A percentile compares a stretch with the other conserved stretches of the same genome.
Evolutionary conservation across 768 basidiomycete species (phyloP).

Genomic region (Leccinum sublutescens): DNA sequence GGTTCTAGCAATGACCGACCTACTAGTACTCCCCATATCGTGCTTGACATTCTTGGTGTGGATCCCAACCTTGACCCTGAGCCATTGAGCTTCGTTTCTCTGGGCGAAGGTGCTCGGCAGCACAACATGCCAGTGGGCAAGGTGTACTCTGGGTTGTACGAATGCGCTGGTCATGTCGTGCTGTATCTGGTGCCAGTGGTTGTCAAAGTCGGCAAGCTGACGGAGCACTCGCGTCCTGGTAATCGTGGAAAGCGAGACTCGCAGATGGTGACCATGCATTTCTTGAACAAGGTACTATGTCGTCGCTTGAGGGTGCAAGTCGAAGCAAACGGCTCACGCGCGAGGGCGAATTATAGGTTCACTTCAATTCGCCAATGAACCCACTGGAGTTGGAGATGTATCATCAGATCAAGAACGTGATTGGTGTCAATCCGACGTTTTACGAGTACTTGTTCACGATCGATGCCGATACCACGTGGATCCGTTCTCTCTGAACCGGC

Average conservation of each 20-base stretch:
- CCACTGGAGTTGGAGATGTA: slow-evolving; percentile 98
- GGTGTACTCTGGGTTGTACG: slow-evolving; percentile 94
- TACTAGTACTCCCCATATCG: slow-evolving; percentile 94
- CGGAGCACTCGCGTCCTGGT: slow-evolving; percentile 88
- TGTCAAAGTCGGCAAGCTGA: slow-evolving; percentile 94
- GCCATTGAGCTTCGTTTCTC: slow-evolving; percentile 88
- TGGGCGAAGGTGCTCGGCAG: slow-evolving; percentile 94
- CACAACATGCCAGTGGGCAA: slow-evolving; percentile 99
- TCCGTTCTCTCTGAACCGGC: slow-evolving; percentile 80
- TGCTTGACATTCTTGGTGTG: slow-evolving; percentile 92
- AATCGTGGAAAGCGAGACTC: slow-evolving; percentile 99
- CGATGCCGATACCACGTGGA: slow-evolving; percentile 96
- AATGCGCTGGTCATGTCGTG: slow-evolving; percentile 91
- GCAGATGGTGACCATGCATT: slow-evolving; percentile 95
- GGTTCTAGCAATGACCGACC: slow-evolving; percentile 96
- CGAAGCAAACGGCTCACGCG: not conserved
- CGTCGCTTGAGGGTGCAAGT: not conserved
- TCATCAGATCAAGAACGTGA: slow-evolving; percentile 99
- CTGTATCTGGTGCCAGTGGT: slow-evolving; percentile 92
- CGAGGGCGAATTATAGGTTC: slow-evolving; percentile 56
- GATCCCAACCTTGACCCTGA: slow-evolving; percentile 94
- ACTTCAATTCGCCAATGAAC: slow-evolving; percentile 95
- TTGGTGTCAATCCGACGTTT: slow-evolving; percentile 97
- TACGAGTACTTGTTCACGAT: slow-evolving; percentile 95
- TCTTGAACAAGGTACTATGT: slow-evolving; percentile 91